A percentile compares a stretch with the other conserved stretches of the same genome.
phyloP scores from a whole-genome alignment of 1,284 basidiomycete genomes.

The Limonomyces culmigenus region DNA sequence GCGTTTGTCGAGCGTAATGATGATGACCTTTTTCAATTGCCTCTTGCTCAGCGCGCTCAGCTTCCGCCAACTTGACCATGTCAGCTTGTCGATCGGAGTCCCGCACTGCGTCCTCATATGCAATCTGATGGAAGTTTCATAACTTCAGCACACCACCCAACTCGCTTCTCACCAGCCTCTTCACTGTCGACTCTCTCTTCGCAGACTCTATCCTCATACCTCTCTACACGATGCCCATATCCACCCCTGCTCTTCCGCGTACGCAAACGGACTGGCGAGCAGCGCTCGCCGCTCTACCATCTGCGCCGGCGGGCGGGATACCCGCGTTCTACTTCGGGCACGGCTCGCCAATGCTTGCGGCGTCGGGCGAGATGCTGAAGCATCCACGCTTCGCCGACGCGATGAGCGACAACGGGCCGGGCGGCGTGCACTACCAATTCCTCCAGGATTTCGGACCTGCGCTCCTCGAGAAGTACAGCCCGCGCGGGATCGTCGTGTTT shows the following conservation, averaged over 20 bases:
- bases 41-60: too few species aligned
- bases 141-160: too few species aligned
- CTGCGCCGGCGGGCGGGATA: constrained; percentile 35
- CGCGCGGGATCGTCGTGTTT: constrained; percentile 62
- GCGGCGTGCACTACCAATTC: constrained; percentile 41
- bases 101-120: too few species aligned
- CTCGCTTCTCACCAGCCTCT: too few species aligned
- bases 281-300: constrained; percentile 41
- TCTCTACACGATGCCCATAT: constrained; percentile 5
- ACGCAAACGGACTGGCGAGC: constrained; percentile 31
- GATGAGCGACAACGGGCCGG: constrained; percentile 24
- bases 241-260: constrained; percentile 13
- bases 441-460: constrained; percentile 51
- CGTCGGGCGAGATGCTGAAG: too few species aligned
- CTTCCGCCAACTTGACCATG: too few species aligned
- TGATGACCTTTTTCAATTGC: too few species aligned
- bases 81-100: too few species aligned
- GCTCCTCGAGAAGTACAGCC: constrained; percentile 51
- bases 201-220: neutral
- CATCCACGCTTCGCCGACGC: constrained; percentile 8
- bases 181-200: neutral
- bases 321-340: constrained; percentile 66
- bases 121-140: too few species aligned
- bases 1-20: too few species aligned
- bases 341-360: constrained; percentile 40